Evolutionary conservation across 495 filamentous ascomycete genomes (phyloP).

Genomic region (Podospora fimiseda): DNA sequence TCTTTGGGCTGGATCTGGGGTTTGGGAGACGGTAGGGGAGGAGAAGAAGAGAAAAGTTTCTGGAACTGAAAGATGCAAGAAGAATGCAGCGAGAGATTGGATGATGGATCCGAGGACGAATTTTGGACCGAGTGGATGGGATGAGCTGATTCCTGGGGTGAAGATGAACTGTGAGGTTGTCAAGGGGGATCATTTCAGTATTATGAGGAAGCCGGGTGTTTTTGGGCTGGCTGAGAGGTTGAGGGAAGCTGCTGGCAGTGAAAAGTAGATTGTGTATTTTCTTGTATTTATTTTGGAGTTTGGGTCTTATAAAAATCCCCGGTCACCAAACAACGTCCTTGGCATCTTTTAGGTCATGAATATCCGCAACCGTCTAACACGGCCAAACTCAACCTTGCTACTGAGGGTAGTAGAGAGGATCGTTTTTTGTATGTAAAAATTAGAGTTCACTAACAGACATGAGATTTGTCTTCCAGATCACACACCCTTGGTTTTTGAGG

Average conservation of each 20-base stretch:
- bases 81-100: slow-evolving; percentile 17
- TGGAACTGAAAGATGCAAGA: not conserved
- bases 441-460: too few relatives aligned
- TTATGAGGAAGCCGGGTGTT: slow-evolving; percentile 13
- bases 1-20: slow-evolving; percentile 12
- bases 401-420: too few relatives aligned
- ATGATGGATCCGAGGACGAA: slow-evolving; percentile 13
- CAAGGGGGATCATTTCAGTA: slow-evolving; percentile 15
- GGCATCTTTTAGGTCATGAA: too few relatives aligned
- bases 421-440: too few relatives aligned
- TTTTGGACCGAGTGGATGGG: slow-evolving; percentile 14
- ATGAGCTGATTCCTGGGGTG: slow-evolving; percentile 7
- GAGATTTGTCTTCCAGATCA: too few relatives aligned
- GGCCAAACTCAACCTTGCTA: too few relatives aligned
- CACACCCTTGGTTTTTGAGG: too few relatives aligned
- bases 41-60: not conserved
- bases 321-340: too few relatives aligned
- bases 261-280: not conserved
- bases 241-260: not conserved
- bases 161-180: slow-evolving; percentile 10
- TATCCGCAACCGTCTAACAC: too few relatives aligned
- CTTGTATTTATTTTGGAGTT: not conserved
- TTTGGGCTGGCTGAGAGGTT: slow-evolving; percentile 5
- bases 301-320: too few relatives aligned
- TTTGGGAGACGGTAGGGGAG: slow-evolving; percentile 17